Percentiles rank a stretch among this genome's conserved stretches.
Conservation (phyloP, 495 filamentous ascomycete genomes). For the Penicillium steckii region DNA sequence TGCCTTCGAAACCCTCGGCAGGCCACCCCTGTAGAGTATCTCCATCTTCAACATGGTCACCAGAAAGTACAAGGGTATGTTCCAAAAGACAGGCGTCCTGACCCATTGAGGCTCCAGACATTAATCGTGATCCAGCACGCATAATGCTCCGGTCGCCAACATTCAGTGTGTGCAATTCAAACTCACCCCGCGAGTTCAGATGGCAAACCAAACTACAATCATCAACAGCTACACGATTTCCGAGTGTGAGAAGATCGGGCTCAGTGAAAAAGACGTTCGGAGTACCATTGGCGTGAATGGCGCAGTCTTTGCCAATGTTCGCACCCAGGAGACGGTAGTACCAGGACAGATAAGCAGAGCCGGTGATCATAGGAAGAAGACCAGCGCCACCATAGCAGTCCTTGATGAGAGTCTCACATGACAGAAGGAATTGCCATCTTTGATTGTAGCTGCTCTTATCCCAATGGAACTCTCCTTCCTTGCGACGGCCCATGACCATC, state of each 20-base stretch:
- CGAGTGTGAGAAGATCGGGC: constrained; percentile 45
- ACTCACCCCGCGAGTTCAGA: constrained; percentile 46
- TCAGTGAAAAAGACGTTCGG: constrained; percentile 48
- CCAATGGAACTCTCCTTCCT: constrained; percentile 45
- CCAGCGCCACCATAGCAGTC: constrained; percentile 41
- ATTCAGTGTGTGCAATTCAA: constrained; percentile 38
- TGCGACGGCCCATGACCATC: constrained; percentile 40
- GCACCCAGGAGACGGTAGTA: constrained; percentile 47
- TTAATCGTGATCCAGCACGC: constrained; percentile 38
- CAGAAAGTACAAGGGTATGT: constrained; percentile 46
- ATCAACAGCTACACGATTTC: constrained; percentile 44
- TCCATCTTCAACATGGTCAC: constrained; percentile 43
- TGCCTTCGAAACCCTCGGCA: constrained; percentile 34
- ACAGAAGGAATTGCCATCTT: constrained; percentile 44
- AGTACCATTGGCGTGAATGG: constrained; percentile 42
- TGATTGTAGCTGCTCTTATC: constrained; percentile 44
- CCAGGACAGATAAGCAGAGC: constrained; percentile 34
- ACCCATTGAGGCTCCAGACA: constrained; percentile 43
- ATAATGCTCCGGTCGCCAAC: constrained; percentile 45
- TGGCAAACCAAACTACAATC: constrained; percentile 48
- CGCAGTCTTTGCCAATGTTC: constrained; percentile 42
- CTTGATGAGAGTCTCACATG: constrained; percentile 41
- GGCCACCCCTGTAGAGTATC: constrained; percentile 48
- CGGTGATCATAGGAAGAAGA: constrained; percentile 41
- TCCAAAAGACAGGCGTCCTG: constrained; percentile 43